Evolutionary conservation across 345 rosid genomes (phyloP), one percentile per base, ranked within the genome.

Genomic region (Stellera chamaejasme): DNA sequence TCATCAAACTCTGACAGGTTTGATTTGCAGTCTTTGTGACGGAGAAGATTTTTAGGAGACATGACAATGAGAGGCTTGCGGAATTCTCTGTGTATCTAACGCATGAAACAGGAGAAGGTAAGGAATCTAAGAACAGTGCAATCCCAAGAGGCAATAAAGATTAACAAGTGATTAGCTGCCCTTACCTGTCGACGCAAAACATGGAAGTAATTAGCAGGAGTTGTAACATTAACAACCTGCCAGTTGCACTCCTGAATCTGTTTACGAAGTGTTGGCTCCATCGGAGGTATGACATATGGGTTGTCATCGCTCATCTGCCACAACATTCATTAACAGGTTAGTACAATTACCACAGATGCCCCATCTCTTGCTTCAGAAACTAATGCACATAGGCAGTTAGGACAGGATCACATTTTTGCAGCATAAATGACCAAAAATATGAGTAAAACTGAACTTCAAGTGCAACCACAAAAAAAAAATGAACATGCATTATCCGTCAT

Each of bases 1-100:
- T 91, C 96, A 68, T 88, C 98, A 69, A 91, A 88, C 76, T 91
- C 96, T 0, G 92, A 85, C 41, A 91, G 81, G 69, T 91, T 91
- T 59, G 98, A 91, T 81, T 77, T 88, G 73, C 98, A 91, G 64
- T 80, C 87, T 68, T 85, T 88, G 67, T 85, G 95, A 59, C 95
- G 92, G 61, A 90, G 96, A 47, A 90, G 72, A 69, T 90, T 90
- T 80, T 90, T 90, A 48, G 97, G 96, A 56, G 94, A 66, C 89
- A 85, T 85, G 54, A 88, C 88, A 36, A 91, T 69, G 41, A 91
- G 73, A 68, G 96, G 98, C 75, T 91, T 91, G 41, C 95, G 95
- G 75, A 91, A 88, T 44, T 75, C 88, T 71, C 96, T 85, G 81
- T 91, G 86, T 41, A 91, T 70, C 95, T 88, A 79, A 47, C 63